A percentile compares a stretch with the other conserved stretches of the same genome.
Evolutionary conservation across 2,329 filamentous ascomycete species (phyloP).

Genomic region (Diaporthe aspalathi): DNA sequence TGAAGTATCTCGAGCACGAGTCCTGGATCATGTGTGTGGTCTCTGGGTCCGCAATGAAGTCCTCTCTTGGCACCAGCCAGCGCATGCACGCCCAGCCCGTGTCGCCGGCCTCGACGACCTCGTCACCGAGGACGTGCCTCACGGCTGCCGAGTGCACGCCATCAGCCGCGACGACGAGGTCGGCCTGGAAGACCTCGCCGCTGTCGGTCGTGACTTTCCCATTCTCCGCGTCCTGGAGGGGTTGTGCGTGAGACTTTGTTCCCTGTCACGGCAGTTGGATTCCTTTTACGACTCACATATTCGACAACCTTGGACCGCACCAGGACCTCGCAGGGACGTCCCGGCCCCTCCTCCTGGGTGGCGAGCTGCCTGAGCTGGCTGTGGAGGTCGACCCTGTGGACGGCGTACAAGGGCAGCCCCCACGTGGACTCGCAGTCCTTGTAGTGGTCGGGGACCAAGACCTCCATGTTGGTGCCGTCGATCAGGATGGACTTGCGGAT

Average conservation of each 20-base stretch:
- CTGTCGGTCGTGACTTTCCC: conserved; percentile 17
- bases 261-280: fast-evolving
- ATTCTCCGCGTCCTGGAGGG: conserved; percentile 6
- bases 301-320: conserved; percentile 15
- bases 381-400: conserved; percentile 27
- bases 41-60: conserved; percentile 5
- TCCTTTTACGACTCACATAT: not conserved
- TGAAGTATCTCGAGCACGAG: conserved; percentile 24
- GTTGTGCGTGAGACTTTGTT: not conserved
- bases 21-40: conserved; percentile 17
- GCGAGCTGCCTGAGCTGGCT: conserved; percentile 23
- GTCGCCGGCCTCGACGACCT: conserved; percentile 9
- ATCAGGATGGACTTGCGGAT: conserved; percentile 4
- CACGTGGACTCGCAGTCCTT: conserved; percentile 20
- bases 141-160: conserved; percentile 14
- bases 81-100: conserved; percentile 31
- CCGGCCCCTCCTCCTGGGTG: not conserved
- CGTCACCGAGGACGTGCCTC: conserved; percentile 21
- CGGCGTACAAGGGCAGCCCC: conserved; percentile 22
- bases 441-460: conserved; percentile 14
- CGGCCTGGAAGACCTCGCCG: conserved; percentile 5
- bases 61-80: conserved; percentile 16
- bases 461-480: conserved; percentile 26
- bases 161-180: conserved; percentile 18
- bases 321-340: not conserved